Base-by-base conservation (phyloP, 345 rosid genomes). In the Lepidium aucheri region DNA sequence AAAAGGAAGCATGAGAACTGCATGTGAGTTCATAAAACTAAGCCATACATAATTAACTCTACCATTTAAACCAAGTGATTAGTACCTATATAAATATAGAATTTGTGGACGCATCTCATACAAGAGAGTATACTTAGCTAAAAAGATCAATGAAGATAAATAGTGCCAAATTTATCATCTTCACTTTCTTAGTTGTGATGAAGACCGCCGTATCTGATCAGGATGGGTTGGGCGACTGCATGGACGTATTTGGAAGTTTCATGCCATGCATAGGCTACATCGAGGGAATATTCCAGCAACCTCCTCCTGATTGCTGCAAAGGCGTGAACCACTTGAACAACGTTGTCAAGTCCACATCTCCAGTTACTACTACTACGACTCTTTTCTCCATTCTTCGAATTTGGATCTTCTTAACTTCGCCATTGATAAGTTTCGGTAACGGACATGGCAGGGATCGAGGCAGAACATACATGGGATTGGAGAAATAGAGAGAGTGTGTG, bases 211-310 rank as follows among this genome's bases (percentile, higher is more conserved):
- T 58, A 22, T 65, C 71, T 8, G 8, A n/a, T n/a, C n/a, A 34
- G 6, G 35, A 35, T 65, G 12, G 62, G 43, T 4, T 33, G 9
- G 8, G 7, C 7, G 32, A 5, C 32, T 75, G 79, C 38, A 5
- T 24, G 11, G 72, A 79, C 45, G 79, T 72, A 53, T 43, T 75
- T 9, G 20, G 6, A 0, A 57, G 62, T 53, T 75, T 79, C 60
- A 63, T 56, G 50, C 72, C 75, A 26, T 79, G 82, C 40, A 64
- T 79, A 62, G 72, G 54, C 9, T 79, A 65, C 69, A 34, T 74
- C 14, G 72, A 76, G 61, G 70, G 83, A 69, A 14, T 64, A 45
- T 47, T 34, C 42, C 30, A 16, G 39, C 32, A 53, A 51, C 81
- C 84, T 9, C 32, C 74, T 2, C 79, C 58, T 15, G 33, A 72